Evolutionary conservation across 2,329 filamentous ascomycete genomes (phyloP).

Genomic region (Stachybotrys chlorohalonatus): DNA sequence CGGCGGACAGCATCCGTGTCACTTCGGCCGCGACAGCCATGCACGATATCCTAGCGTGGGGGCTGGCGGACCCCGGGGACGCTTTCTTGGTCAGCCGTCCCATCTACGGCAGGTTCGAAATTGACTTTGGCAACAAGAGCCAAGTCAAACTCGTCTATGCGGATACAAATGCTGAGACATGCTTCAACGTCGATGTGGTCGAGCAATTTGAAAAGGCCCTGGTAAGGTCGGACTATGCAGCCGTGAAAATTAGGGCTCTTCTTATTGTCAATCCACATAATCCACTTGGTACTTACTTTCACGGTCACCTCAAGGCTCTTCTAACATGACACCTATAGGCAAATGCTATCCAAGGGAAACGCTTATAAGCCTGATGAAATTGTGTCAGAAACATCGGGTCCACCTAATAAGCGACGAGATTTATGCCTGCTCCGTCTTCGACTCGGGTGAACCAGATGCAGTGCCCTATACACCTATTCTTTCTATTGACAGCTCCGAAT

Average conservation of each 20-base stretch:
- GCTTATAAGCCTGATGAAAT: constrained; percentile 32
- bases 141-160: constrained; percentile 34
- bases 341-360: constrained; percentile 34
- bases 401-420: constrained; percentile 52
- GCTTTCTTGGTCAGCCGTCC: constrained; percentile 29
- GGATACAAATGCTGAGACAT: constrained; percentile 30
- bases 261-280: constrained; percentile 46
- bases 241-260: constrained; percentile 32
- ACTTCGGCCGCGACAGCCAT: constrained; percentile 27
- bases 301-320: background rate
- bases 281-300: constrained; percentile 28
- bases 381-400: constrained; percentile 39
- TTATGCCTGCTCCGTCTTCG: constrained; percentile 43
- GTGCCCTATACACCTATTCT: constrained; percentile 38
- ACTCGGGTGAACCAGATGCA: constrained; percentile 19
- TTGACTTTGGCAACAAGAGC: constrained; percentile 35
- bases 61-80: constrained; percentile 26
- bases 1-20: constrained; percentile 20
- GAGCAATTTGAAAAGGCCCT: constrained; percentile 34
- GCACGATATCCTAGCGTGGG: constrained; percentile 30
- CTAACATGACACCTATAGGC: constrained; percentile 13
- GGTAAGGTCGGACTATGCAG: constrained; percentile 20
- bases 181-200: constrained; percentile 33
- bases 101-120: constrained; percentile 39
- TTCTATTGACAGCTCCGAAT: constrained; percentile 28